phyloP scores from a whole-genome alignment of 225 moss, liverwort and hornwort genomes.

The Polytrichum formosum region DNA sequence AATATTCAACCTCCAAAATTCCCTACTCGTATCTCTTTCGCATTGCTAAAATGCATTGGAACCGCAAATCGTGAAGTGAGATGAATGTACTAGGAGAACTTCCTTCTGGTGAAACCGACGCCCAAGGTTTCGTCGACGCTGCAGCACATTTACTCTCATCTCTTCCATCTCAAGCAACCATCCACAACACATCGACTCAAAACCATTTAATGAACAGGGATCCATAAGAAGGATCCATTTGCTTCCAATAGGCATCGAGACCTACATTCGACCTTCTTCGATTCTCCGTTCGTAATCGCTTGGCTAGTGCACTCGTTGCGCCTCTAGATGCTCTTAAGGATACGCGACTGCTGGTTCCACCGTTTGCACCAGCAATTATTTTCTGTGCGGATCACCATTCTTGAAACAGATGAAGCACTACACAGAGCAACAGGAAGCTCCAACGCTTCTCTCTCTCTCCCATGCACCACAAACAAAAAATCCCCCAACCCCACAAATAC shows the following conservation, averaged over 20 bases:
- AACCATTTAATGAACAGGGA: too few species aligned
- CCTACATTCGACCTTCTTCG: background rate
- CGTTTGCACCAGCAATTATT: background rate
- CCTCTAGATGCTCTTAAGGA: constrained; percentile 1
- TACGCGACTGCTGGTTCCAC: background rate
- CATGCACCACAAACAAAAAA: background rate
- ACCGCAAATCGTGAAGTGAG: background rate
- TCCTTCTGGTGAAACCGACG: too few species aligned
- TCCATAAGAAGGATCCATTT: background rate
- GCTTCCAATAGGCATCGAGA: background rate
- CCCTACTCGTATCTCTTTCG: background rate
- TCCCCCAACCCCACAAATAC: too few species aligned
- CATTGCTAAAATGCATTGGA: background rate
- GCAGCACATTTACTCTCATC: background rate
- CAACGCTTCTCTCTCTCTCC: background rate
- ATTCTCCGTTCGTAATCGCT: background rate
- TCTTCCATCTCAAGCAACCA: constrained; percentile 3
- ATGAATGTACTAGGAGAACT: background rate
- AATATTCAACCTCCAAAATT: background rate
- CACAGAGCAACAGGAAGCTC: background rate
- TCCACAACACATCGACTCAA: background rate
- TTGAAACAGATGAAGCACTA: background rate
- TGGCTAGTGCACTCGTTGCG: background rate
- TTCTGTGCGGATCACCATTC: background rate
- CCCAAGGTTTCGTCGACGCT: background rate